Conservation (phyloP, 2,329 filamentous ascomycete species). For the Chrysoporthe austroafricana region DNA sequence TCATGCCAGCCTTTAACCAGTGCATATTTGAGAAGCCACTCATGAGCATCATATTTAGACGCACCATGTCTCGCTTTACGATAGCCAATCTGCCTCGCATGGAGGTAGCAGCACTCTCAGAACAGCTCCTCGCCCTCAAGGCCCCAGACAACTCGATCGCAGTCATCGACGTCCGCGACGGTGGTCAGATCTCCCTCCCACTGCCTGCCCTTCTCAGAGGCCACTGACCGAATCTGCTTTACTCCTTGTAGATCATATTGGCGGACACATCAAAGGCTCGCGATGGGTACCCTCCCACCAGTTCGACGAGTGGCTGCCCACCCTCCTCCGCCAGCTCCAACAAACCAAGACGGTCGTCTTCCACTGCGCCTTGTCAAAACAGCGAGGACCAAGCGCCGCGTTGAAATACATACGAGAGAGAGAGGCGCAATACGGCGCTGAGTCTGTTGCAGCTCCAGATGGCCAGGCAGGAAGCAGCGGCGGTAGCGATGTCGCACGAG, state of each 20-base stretch:
- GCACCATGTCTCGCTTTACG: conserved; percentile 28
- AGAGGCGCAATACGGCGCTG: conserved; percentile 49
- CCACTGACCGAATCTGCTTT: conserved; percentile 12
- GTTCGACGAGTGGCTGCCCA: conserved; percentile 77
- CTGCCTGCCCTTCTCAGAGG: neutral
- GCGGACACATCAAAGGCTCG: conserved; percentile 82
- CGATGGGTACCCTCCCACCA: conserved; percentile 74
- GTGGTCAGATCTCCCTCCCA: conserved; percentile 52
- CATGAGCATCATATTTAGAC: conserved; percentile 23
- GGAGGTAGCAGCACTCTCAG: conserved; percentile 68
- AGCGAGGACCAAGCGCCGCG: conserved; percentile 84
- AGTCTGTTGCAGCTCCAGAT: conserved; percentile 28
- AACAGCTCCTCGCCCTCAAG: conserved; percentile 61
- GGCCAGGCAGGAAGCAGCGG: conserved; percentile 24
- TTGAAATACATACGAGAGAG: conserved; percentile 76
- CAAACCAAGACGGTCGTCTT: conserved; percentile 87
- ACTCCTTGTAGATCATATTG: conserved; percentile 72
- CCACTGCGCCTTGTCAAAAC: conserved; percentile 90
- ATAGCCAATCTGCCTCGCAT: conserved; percentile 70
- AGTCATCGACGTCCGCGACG: conserved; percentile 88
- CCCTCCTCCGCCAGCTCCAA: conserved; percentile 76
- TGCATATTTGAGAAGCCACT: neutral
- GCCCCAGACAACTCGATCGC: conserved; percentile 57
- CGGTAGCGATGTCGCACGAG: conserved; percentile 29
- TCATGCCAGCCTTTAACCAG: neutral